Evolutionary conservation across 2,329 filamentous ascomycete species (phyloP), one percentile per base, ranked within the genome.

Genomic region (Fusarium vanettenii): DNA sequence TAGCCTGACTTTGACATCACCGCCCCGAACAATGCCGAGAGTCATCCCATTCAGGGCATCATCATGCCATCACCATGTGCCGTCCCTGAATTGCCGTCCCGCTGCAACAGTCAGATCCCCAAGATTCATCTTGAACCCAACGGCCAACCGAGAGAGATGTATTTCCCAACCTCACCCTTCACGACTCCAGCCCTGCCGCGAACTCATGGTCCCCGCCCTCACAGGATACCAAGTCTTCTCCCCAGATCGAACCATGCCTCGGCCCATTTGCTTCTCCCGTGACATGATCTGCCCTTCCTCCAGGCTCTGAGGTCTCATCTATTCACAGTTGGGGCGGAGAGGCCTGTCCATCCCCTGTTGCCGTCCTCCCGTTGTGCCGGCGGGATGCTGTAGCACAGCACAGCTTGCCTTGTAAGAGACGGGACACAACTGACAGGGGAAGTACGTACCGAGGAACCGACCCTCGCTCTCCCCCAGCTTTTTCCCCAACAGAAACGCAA

Each of bases 401-500:
- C 45, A 39, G 43, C 22, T 48, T 35, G 43, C 55, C 16, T 27
- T 31, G 18, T 6, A 41, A 31, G 33, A 18, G 18, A 37, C 60
- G 50, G 57, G 48, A n/a, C 29, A 11, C 2, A 31, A 48, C 45
- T 18, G 45, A 52, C 48, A 52, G 48, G 48, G 55, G 39, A 9
- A 8, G 62, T 73, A 76, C 72, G 74, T 75, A 73, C 37, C 48
- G 41, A 48, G 4, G 13, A 29, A 33, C 20, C 9, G 18, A 64
- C 60, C 75, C 63, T 67, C 48, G 33, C 50, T 78, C 56, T 78
- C 74, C 77, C 74, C 74, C 76, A 76, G 71, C 68, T 72, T 75
- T 75, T 75, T 69, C 74, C 77, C 77, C 77, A 78, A 79, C 74
- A 79, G 76, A 79, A 76, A 77, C 74, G 29, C 55, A 63, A 67